Conservation (phyloP, 2,329 filamentous ascomycete species). For the Pochonia chlamydosporia region DNA sequence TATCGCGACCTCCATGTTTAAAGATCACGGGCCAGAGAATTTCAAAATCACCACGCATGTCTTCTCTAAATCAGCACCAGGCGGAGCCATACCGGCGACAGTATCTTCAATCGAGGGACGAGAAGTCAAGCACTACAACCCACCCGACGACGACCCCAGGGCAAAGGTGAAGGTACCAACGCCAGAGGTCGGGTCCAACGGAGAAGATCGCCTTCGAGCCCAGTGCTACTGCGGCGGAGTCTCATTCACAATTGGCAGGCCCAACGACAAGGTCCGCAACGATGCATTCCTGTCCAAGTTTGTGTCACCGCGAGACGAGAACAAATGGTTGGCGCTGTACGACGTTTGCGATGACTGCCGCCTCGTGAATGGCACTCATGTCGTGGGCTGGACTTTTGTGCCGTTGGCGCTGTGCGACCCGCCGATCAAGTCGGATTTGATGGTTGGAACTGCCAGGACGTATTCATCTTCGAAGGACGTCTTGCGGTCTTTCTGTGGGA, state of each 20-base stretch:
- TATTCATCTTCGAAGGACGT: conserved; percentile 33
- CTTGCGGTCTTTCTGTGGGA: conserved; percentile 38
- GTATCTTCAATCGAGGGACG: conserved; percentile 25
- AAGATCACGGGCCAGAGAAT: conserved; percentile 25
- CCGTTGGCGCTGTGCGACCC: conserved; percentile 32
- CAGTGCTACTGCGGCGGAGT: conserved; percentile 43
- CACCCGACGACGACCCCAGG: conserved; percentile 19
- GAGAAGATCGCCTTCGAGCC: conserved; percentile 33
- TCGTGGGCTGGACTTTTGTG: conserved; percentile 36
- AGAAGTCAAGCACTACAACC: conserved; percentile 30
- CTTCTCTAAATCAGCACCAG: conserved; percentile 29
- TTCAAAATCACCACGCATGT: conserved; percentile 30
- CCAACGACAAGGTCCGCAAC: conserved; percentile 22
- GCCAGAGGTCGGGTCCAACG: conserved; percentile 26
- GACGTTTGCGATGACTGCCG: conserved; percentile 41
- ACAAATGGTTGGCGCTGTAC: conserved; percentile 36
- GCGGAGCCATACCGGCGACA: conserved; percentile 30
- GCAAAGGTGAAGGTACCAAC: conserved; percentile 20
- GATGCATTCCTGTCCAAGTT: conserved; percentile 24
- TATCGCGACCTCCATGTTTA: conserved; percentile 34
- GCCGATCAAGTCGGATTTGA: conserved; percentile 27
- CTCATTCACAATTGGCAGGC: conserved; percentile 38
- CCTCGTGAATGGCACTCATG: conserved; percentile 33
- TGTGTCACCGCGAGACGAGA: conserved; percentile 29
- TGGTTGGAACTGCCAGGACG: conserved; percentile 37